A percentile compares a stretch with the other conserved stretches of the same genome.
phyloP scores from a whole-genome alignment of 352 stramenopile genomes.

The Chrysophaeum taylorii region DNA sequence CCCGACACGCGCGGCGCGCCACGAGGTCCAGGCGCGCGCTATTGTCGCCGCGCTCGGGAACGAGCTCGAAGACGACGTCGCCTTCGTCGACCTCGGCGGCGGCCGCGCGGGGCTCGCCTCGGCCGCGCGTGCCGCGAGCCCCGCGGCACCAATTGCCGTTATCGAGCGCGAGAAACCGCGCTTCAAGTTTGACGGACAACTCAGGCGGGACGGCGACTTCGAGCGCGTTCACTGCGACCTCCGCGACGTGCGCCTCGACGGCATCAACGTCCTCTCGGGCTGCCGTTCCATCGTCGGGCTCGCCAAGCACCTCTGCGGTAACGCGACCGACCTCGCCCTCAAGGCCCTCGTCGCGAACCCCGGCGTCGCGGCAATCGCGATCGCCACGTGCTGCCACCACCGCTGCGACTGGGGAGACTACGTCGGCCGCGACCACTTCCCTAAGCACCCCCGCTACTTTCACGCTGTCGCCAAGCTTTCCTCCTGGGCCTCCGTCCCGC shows the following conservation, averaged over 20 bases:
- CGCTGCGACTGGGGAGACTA: neutral
- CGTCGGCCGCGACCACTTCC: slow-evolving; percentile 7
- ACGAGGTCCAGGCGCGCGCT: no score
- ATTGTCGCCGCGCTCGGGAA: no score
- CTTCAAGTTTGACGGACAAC: neutral
- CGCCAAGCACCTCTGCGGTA: slow-evolving; percentile 11
- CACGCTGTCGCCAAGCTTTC: no score
- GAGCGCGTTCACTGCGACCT: neutral
- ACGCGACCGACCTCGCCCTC: neutral
- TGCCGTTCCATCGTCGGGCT: neutral
- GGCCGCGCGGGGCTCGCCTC: neutral
- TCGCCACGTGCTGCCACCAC: slow-evolving; percentile 13
- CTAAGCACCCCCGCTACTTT: no score
- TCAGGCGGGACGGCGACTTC: neutral
- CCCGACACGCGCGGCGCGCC: no score
- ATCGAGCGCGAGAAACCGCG: neutral
- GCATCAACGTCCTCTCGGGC: neutral
- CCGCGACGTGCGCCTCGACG: neutral
- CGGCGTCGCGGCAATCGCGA: neutral
- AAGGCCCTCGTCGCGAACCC: neutral
- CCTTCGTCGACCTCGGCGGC: slow-evolving; percentile 7
- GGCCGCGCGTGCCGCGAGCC: neutral
- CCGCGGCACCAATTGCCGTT: neutral
- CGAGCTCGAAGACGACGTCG: neutral
- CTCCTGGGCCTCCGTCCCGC: no score